Conservation (phyloP, 1,139 yeast genomes). For the Geotrichum bryndzae region DNA sequence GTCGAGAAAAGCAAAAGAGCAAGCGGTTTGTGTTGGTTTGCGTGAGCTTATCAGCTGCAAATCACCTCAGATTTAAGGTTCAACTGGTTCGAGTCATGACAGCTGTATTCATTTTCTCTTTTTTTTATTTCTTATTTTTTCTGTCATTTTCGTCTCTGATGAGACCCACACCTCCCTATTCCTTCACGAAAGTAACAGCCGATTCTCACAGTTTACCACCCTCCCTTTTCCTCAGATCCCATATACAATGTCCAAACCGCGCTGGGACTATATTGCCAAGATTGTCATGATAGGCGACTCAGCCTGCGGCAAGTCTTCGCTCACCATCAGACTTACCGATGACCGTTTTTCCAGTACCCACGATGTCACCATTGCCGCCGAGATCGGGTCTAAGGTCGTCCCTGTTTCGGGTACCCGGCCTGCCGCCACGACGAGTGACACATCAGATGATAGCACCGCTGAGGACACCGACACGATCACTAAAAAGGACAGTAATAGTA, state of each 20-base stretch:
- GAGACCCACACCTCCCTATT: background rate
- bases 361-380: conserved; percentile 38
- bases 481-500: conserved; percentile 1
- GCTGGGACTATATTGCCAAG: conserved; percentile 29
- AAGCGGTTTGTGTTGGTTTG: background rate
- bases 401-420: conserved; percentile 26
- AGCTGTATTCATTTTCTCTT: background rate
- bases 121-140: background rate
- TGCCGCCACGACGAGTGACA: background rate
- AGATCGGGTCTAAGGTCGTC: conserved; percentile 35
- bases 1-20: background rate
- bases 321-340: conserved; percentile 35
- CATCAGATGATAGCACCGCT: background rate
- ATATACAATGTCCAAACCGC: conserved; percentile 1
- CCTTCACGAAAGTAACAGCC: background rate
- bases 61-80: background rate
- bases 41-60: background rate
- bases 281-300: conserved; percentile 20
- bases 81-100: background rate
- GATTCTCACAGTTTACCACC: background rate
- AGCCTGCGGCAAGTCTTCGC: conserved; percentile 37
- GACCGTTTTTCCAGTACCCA: conserved; percentile 35
- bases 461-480: background rate
- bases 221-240: background rate
- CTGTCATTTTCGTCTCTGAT: background rate